Evolutionary conservation across 179 eudicot genomes (phyloP).

Genomic region (Drosera spatulata): DNA sequence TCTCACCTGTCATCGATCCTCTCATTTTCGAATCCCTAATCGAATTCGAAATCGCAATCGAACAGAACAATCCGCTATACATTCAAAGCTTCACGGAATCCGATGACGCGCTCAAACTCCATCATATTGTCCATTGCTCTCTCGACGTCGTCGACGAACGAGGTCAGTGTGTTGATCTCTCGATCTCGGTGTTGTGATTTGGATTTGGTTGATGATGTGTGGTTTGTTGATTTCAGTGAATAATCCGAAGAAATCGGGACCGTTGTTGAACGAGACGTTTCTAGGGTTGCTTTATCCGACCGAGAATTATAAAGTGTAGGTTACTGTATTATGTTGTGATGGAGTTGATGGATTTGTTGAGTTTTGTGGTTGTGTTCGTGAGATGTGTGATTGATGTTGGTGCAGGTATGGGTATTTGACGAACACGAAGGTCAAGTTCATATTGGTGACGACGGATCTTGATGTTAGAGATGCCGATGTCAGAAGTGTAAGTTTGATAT

Average conservation of each 20-base stretch:
- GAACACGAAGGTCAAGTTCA: constrained; percentile 89
- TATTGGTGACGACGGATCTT: constrained; percentile 87
- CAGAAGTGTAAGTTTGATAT: constrained; percentile 67
- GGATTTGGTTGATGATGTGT: no score
- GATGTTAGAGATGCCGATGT: constrained; percentile 93
- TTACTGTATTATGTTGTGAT: background rate
- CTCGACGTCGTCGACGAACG: constrained; percentile 94
- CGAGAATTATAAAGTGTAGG: constrained; percentile 97
- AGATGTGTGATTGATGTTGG: background rate
- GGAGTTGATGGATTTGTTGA: background rate
- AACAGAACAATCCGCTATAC: constrained; percentile 85
- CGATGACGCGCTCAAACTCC: constrained; percentile 94
- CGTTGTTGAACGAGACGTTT: constrained; percentile 90
- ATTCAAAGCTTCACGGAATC: constrained; percentile 96
- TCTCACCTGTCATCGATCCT: background rate
- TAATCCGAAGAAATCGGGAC: constrained; percentile 92
- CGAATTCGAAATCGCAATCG: constrained; percentile 1
- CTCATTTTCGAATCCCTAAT: background rate
- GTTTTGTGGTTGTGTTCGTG: background rate
- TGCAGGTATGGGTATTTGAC: constrained; percentile 94
- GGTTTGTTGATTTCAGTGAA: constrained; percentile 41
- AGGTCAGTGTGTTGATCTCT: constrained; percentile 25
- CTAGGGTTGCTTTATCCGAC: constrained; percentile 92
- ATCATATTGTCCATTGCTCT: constrained; percentile 97
- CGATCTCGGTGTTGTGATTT: background rate